Percentiles rank a stretch among this genome's conserved stretches.
phyloP scores from a whole-genome alignment of 768 basidiomycete genomes.

The Rhodocollybia butyracea region DNA sequence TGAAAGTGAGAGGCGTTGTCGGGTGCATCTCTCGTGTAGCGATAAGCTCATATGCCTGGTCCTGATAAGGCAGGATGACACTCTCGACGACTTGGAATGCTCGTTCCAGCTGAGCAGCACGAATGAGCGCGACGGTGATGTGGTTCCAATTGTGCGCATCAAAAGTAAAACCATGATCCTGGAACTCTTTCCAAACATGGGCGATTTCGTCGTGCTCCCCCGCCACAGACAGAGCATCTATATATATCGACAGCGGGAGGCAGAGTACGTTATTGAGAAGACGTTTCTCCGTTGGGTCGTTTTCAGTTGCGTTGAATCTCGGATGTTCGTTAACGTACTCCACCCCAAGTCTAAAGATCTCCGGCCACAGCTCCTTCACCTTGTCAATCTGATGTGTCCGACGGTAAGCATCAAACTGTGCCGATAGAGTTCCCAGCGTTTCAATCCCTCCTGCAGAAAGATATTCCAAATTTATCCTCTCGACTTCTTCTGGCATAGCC shows the following conservation, averaged over 20 bases:
- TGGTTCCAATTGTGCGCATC: constrained; percentile 94
- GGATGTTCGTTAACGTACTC: constrained; percentile 32
- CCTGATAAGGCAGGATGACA: constrained; percentile 63
- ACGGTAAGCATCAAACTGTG: constrained; percentile 73
- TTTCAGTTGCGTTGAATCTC: constrained; percentile 26
- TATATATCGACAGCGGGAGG: constrained; percentile 76
- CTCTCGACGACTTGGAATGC: constrained; percentile 82
- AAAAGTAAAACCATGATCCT: constrained; percentile 64
- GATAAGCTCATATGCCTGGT: constrained; percentile 20
- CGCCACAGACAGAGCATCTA: constrained; percentile 67
- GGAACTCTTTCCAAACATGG: constrained; percentile 62
- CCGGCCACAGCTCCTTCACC: constrained; percentile 64
- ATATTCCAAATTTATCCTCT: constrained; percentile 51
- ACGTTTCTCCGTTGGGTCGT: constrained; percentile 12
- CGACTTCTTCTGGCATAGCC: constrained; percentile 48
- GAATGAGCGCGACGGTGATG: constrained; percentile 68
- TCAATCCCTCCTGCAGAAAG: constrained; percentile 53
- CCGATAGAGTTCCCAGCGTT: constrained; percentile 55
- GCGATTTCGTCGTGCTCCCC: constrained; percentile 63
- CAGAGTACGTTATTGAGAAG: constrained; percentile 57
- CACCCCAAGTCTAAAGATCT: constrained; percentile 58
- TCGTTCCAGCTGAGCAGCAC: constrained; percentile 77
- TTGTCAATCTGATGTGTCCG: constrained; percentile 49
- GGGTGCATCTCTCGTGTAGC: constrained; percentile 28
- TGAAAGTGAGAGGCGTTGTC: constrained; percentile 38